Conservation (phyloP, 768 basidiomycete genomes). For the Leucocoprinus sp. region DNA sequence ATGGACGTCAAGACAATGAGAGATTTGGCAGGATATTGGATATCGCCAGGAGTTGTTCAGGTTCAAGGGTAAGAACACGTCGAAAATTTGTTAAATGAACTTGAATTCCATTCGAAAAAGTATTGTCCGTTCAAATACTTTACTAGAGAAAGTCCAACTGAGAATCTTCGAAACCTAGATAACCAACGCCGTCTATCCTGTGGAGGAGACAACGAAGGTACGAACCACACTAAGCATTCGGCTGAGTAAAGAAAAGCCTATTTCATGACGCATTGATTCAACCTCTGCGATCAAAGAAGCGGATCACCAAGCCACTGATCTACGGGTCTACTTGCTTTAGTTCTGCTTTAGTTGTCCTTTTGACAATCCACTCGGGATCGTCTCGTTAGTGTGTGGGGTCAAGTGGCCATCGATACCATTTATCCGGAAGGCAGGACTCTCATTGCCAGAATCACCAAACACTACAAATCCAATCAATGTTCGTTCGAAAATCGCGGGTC, state of each 20-base stretch:
- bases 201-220: neutral
- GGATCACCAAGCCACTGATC: neutral
- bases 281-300: neutral
- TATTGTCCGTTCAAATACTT: too few species aligned
- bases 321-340: neutral
- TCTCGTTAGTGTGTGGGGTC: neutral
- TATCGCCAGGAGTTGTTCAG: too few species aligned
- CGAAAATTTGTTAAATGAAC: too few species aligned
- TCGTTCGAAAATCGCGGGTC: neutral
- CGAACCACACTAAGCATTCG: too few species aligned
- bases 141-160: too few species aligned
- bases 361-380: too few species aligned
- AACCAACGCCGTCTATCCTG: neutral
- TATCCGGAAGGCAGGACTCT: constrained; percentile 27
- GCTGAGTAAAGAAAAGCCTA: too few species aligned
- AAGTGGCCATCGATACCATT: neutral
- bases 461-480: constrained; percentile 21
- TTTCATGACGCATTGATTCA: neutral
- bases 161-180: neutral
- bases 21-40: too few species aligned
- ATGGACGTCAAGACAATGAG: too few species aligned
- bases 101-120: too few species aligned
- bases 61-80: too few species aligned
- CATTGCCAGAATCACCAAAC: constrained; percentile 42
- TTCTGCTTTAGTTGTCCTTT: too few species aligned